Base-by-base conservation (phyloP, 345 rosid species). In the Raphanus raphanistrum region DNA sequence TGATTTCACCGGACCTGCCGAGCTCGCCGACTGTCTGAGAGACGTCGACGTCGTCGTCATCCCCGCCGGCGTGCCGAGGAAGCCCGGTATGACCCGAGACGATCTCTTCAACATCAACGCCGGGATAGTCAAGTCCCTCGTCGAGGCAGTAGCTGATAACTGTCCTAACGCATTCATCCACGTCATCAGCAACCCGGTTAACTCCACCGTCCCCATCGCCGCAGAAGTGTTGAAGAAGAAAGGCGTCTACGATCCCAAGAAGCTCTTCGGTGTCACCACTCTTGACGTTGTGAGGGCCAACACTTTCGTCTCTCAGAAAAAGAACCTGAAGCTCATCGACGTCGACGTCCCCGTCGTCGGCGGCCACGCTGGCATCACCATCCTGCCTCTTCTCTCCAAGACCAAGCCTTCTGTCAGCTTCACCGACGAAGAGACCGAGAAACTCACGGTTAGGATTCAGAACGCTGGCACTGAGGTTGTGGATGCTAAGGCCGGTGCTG, bases 1-100 rank as follows among this genome's bases (percentile, higher is more conserved):
- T 77, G 95, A 92, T 81, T 94, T 92, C 82, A 89, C 97, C 2
- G 97, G 97, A 1, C 86, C 89, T 9, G 64, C 93, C 29, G 93
- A 90, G 84, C 81, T 94, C 45, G 88, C 93, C 8, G 75, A 84
- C 33, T 87, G 85, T 76, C 83, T 94, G 84, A 90, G 88, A 61
- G 97, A 91, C 52, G 93, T 86, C 2, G 76, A 94, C 29, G 92
- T 92, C 12, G 98, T 90, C 2, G 97, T 94, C 66, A 92, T 92
- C 66, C 97, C 98, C 58, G 98, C 95, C 60, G 97, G 97, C 66
- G 97, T 92, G 54, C 92, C 98, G 27, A 85, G 97, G 32, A 94
- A 90, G 86, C 98, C 97, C 0, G 98, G 98, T 15, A 94, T 92
- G 98, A 94, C 93, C 58, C 97, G 98, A 15, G 97, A 90, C 63